Conservation (phyloP, 176 grass and related monocot species). For the Phoenix dactylifera region DNA sequence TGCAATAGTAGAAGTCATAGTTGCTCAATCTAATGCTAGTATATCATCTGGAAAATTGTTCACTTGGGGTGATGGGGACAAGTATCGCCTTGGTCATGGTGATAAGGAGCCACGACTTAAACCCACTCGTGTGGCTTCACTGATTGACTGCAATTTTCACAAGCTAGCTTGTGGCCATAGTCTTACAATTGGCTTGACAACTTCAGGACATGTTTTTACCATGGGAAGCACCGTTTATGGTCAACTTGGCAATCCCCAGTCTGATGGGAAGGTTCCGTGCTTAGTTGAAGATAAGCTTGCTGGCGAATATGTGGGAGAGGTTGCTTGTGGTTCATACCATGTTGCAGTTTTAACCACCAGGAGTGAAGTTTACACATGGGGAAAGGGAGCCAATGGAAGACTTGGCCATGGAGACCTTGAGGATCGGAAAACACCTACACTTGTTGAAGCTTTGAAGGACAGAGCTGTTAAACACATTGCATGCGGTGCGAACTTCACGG, state of each 20-base stretch:
- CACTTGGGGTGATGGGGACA: conserved; percentile 98
- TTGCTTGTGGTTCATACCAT: conserved; percentile 97
- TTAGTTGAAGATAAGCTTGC: conserved; percentile 62
- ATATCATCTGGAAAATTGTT: conserved; percentile 82
- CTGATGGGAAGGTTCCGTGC: conserved; percentile 80
- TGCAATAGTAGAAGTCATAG: conserved; percentile 73
- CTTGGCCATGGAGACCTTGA: conserved; percentile 89
- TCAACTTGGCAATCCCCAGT: conserved; percentile 81
- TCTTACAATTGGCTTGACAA: conserved; percentile 80
- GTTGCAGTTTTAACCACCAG: conserved; percentile 73
- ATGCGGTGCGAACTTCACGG: conserved; percentile 84
- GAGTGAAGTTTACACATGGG: conserved; percentile 93
- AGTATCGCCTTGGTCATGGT: conserved; percentile 89
- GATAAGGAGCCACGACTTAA: conserved; percentile 84
- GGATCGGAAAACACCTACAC: conserved; percentile 76
- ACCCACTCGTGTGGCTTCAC: conserved; percentile 80
- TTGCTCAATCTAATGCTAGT: conserved; percentile 58
- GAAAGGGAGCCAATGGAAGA: conserved; percentile 90
- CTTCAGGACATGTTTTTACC: conserved; percentile 74
- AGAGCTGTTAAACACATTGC: conserved; percentile 69
- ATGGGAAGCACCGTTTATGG: conserved; percentile 93
- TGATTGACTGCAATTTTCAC: conserved; percentile 85
- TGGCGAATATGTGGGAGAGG: conserved; percentile 53
- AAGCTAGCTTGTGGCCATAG: conserved; percentile 81
- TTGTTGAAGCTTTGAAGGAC: conserved; percentile 79